Conservation (phyloP, 2,329 filamentous ascomycete genomes). For the Colletotrichum karsti region DNA sequence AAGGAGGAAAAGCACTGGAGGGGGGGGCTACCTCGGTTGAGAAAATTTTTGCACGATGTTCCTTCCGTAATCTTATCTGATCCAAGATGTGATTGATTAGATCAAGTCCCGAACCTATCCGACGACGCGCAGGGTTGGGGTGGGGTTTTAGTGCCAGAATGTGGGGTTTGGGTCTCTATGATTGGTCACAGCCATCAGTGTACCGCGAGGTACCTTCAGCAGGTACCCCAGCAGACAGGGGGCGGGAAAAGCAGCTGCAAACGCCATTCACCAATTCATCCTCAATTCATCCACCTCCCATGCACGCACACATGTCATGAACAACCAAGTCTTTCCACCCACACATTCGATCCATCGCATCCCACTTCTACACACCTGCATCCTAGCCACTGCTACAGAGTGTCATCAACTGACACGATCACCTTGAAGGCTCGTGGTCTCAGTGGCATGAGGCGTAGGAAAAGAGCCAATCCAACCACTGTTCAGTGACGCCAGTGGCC, state of each 20-base stretch:
- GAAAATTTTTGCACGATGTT: conserved; percentile 15
- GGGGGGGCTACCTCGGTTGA: neutral
- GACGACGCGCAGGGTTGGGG: neutral
- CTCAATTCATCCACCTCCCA: conserved; percentile 9
- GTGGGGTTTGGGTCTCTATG: neutral
- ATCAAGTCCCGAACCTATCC: conserved; percentile 21
- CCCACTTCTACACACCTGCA: neutral
- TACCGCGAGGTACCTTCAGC: neutral
- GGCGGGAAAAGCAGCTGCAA: neutral
- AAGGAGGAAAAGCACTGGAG: neutral
- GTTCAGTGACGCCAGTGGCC: conserved; percentile 18
- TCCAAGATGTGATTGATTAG: conserved; percentile 31
- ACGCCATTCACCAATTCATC: conserved; percentile 10
- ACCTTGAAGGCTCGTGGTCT: neutral
- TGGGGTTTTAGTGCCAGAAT: neutral
- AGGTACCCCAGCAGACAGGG: neutral
- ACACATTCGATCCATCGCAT: conserved; percentile 14
- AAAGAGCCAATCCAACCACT: neutral
- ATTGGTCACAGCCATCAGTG: neutral
- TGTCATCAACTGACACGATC: neutral
- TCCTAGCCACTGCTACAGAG: neutral
- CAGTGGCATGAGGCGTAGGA: neutral
- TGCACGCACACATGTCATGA: conserved; percentile 7
- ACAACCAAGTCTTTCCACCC: neutral
- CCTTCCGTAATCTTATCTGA: conserved; percentile 29